phyloP scores from a whole-genome alignment of 2,329 filamentous ascomycete genomes.

The Clonostachys byssicola region DNA sequence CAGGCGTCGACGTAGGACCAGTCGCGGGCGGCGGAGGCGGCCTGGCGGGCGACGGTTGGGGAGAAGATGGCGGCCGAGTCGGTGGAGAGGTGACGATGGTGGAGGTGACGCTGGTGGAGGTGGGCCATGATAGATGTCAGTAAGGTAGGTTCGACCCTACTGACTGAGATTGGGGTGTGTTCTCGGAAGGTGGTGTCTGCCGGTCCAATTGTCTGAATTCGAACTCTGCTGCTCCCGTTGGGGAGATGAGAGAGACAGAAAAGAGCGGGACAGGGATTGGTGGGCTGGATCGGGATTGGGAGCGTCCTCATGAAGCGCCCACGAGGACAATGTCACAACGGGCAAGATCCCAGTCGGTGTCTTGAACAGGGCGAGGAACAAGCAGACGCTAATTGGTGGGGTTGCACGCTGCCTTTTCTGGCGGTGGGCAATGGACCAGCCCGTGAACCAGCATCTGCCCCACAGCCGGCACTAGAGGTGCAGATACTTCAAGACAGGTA shows the following conservation, averaged over 20 bases:
- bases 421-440: slow-evolving; percentile 4
- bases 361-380: no score
- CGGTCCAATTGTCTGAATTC: no score
- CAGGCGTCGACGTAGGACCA: slow-evolving; percentile 87
- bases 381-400: no score
- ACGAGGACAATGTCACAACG: no score
- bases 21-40: slow-evolving; percentile 80
- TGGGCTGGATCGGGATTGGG: not conserved
- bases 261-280: not conserved
- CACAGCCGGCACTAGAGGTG: no score
- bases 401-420: no score
- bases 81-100: not conserved
- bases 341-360: no score
- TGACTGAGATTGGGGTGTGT: no score
- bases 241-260: no score
- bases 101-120: not conserved
- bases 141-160: not conserved
- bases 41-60: slow-evolving; percentile 65
- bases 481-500: no score
- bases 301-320: not conserved
- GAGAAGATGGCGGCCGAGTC: slow-evolving; percentile 58
- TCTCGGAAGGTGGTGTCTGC: no score
- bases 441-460: not conserved
- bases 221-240: no score
- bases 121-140: not conserved